Evolutionary conservation across 352 stramenopile species (phyloP), one percentile per base, ranked within the genome.

Genomic region (Globisporangium nodosum): DNA sequence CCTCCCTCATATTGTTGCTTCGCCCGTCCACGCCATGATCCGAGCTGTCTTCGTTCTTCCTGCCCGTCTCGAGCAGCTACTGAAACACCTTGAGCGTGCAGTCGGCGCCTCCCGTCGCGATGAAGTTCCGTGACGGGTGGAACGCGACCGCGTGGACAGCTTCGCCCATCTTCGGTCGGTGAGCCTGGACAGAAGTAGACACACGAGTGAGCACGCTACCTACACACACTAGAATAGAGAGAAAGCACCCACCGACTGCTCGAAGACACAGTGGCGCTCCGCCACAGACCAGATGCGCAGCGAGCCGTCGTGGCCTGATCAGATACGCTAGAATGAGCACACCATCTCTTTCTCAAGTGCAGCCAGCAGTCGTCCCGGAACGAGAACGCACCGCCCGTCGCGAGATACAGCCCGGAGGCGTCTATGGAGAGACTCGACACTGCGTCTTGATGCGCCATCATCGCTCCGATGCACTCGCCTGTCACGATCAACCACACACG

Each of bases 41-140:
- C 24, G 47, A 27, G n/a, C 52, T 27, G 30, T 24, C 39, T 47
- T 24, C 47, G 27, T 16, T 47, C 45, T 30, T 35, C 27, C 55
- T 33, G 13, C 53, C 7, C 16, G 20, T 16, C 31, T 13, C 33
- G 33, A 56, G 16, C 50, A 42, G 49, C 85, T 66, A 94, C 64
- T 95, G 85, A 68, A 90, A 95, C 67, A 95, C 81, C 68, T 95
- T 95, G 73, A 95, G 80, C 64, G 87, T 76, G 71, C 83, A 84
- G 58, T 95, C 85, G 5, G 85, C 85, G 20, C 85, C 85, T 33
- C 78, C 73, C 0, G 85, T 88, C 12, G 85, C 85, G 49, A 95
- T 81, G 54, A 87, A 92, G 60, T 88, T 92, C 24, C 81, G 85
- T 8, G 83, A 86, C 56, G 78, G 74, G 42, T 95, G 85, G 60